Base-by-base conservation (phyloP, 345 rosid genomes). In the Camelina sativa region DNA sequence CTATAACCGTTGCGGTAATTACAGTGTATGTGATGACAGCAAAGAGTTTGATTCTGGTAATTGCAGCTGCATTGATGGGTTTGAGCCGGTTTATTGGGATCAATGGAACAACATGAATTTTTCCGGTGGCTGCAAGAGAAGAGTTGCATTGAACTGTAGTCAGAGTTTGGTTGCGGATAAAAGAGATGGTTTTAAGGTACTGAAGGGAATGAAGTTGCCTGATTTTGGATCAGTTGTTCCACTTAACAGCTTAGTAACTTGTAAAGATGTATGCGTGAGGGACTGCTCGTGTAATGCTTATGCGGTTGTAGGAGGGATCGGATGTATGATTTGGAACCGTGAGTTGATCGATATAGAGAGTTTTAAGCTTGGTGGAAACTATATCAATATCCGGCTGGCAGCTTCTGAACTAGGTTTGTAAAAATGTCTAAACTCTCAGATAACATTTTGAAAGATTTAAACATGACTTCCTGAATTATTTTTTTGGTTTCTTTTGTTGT, bases 211-310 rank as follows among this genome's bases (percentile, higher is more conserved):
- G 67, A 83, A 82, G 60, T 53, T 88, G 34, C 93, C 91, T 2
- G 88, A 84, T 80, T 80, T 68, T 38, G 81, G 75, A 58, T 56
- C 30, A 56, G 74, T 73, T 76, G 77, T 83, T 85, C 76, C 69
- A 65, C 77, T 64, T 61, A 83, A 87, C 15, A 85, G 61, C 11
- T 76, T 85, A 15, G 89, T 73, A 25, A 62, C 76, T 3, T 91
- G 97, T 74, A 80, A 68, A 41, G 69, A 48, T 13, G 71, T 76
- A 77, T 91, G 97, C 75, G 37, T 65, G 43, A 76, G 71, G 41
- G 56, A 72, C 17, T 91, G 90, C 71, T 63, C 78, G 12, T 91
- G 97, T 80, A 88, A 72, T 19, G 92, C 92, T 37, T 86, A 82
- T 69, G 82, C 90, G 12, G 0, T 2, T 38, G 20, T 52, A 38